Base-by-base conservation (phyloP, 2,329 filamentous ascomycete species). In the Trichoderma koningii region DNA sequence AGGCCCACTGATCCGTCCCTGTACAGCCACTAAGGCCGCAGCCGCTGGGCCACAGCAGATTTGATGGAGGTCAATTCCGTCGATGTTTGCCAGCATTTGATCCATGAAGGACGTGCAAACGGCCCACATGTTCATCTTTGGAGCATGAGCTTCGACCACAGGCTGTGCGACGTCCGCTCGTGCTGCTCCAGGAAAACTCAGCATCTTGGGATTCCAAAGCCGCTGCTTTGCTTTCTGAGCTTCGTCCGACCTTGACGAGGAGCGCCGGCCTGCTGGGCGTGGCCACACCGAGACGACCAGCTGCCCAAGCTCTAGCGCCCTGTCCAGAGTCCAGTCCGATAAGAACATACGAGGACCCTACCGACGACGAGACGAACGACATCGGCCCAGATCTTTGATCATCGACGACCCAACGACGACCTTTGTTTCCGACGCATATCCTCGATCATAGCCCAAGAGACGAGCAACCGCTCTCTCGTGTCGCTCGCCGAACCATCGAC, bases 81-180 rank as follows among this genome's bases (percentile, higher is more conserved):
- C 3, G 10, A 38, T 38, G 34, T 38, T 38, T 38, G 34, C 34
- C 34, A 38, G 34, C 34, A 38, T 38, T 38, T 38, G 34, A 14
- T 38, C 34, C 34, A 30, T 30, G 7, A 30, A 30, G 30, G 30
- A 30, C 30, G 30, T 30, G 30, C 30, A 30, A 30, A 26, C 42
- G 34, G 23, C 55, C 55, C 55, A 42, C 42, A 47, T 47, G 41
- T n/a, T 21, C 52, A 12, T n/a, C 42, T 57, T 38, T 38, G 2
- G 10, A 38, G 34, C 34, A 38, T 38, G 34, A 38, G 34, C 34
- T 38, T 38, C 34, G 34, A 38, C 34, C 34, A 12, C 12, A 26
- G 55, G 55, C 55, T 57, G 55, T 57, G 55, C 55, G 44, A 44
- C 59, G 53, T 47, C 59, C 50, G 59, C 26, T 53, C 50, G 53